Evolutionary conservation across 495 filamentous ascomycete genomes (phyloP), one percentile per base, ranked within the genome.

Genomic region (Podospora bellae-mahoneyi): DNA sequence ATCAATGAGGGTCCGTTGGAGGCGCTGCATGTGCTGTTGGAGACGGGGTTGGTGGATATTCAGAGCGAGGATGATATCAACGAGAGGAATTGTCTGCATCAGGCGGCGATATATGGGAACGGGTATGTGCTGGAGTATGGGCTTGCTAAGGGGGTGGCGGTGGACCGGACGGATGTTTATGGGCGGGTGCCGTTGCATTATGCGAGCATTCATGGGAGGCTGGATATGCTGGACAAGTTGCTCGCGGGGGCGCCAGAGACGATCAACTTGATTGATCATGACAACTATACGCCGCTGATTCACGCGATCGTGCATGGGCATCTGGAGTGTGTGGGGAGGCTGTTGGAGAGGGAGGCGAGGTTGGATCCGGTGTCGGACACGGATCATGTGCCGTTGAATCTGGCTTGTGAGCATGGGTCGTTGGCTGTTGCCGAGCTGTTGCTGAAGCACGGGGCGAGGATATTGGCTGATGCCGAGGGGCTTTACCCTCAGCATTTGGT

Each of bases 401-500:
- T 99, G 44, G 95, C 95, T 54, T 98, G 94, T 74, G 94, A 98
- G 73, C 89, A 97, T 78, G 94, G 92, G 7, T 93, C 92, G 1
- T 81, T 90, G 44, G 83, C 86, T 3, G 96, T 96, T 68, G 92
- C 94, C 23, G 86, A 91, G 73, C 84, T 96, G 65, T 85, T 99
- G 4, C 85, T 99, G 28, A 88, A 92, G 73, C 86, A 90, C 63
- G 85, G 87, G 6, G 92, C 94, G 15, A 80, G 82, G 62, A 86
- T 99, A 64, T 81, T 97, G 13, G 89, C 95, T 10, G 95, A 99
- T 78, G 96, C 95, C 1, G 96, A 98, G 81, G 95, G 95, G 0
- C 85, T 99, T 5, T 98, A 92, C 76, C 95, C 95, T n/a, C 95
- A 99, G 74, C 95, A 99, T 79, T 88, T 97, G 66, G 94, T 98